Percentiles rank a stretch among this genome's conserved stretches.
Conservation (phyloP, 2,329 filamentous ascomycete genomes). For the Nigrospora sphaerica region DNA sequence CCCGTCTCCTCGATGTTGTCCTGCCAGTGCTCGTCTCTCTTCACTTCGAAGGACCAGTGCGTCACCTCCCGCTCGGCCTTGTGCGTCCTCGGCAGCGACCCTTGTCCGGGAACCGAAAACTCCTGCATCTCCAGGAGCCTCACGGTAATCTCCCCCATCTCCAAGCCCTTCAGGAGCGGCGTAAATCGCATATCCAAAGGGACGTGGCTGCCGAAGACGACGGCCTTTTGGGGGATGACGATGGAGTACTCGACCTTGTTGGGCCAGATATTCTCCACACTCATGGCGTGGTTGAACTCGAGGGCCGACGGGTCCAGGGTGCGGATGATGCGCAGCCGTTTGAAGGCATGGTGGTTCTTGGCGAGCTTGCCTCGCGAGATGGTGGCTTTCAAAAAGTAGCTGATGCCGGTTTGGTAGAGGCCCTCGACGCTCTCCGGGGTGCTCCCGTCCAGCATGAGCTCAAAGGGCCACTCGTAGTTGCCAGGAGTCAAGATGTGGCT, state of each 20-base stretch:
- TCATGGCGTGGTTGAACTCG: conserved; percentile 81
- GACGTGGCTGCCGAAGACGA: conserved; percentile 85
- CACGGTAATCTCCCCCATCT: conserved; percentile 74
- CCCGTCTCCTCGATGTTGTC: conserved; percentile 62
- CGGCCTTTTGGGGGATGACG: conserved; percentile 85
- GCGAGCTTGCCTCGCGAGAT: conserved; percentile 81
- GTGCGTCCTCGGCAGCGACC: conserved; percentile 43
- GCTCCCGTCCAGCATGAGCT: conserved; percentile 63
- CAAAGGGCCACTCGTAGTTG: conserved; percentile 81
- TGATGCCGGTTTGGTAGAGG: conserved; percentile 75
- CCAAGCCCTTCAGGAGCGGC: conserved; percentile 80
- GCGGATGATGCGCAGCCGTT: conserved; percentile 70
- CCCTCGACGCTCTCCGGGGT: conserved; percentile 88
- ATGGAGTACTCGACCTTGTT: conserved; percentile 98
- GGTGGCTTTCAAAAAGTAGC: conserved; percentile 86
- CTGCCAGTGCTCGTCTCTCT: conserved; percentile 57
- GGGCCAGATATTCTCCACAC: conserved; percentile 94
- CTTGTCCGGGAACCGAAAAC: conserved; percentile 44
- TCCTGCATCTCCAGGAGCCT: conserved; percentile 76
- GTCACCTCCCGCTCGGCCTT: conserved; percentile 59
- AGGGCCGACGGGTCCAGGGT: conserved; percentile 70
- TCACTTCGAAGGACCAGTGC: conserved; percentile 48
- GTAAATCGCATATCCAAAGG: conserved; percentile 81
- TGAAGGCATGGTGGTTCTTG: conserved; percentile 77
- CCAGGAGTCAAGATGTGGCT: conserved; percentile 58